Conservation (phyloP, 2,329 filamentous ascomycete species). For the Pestalotiopsis sp. region DNA sequence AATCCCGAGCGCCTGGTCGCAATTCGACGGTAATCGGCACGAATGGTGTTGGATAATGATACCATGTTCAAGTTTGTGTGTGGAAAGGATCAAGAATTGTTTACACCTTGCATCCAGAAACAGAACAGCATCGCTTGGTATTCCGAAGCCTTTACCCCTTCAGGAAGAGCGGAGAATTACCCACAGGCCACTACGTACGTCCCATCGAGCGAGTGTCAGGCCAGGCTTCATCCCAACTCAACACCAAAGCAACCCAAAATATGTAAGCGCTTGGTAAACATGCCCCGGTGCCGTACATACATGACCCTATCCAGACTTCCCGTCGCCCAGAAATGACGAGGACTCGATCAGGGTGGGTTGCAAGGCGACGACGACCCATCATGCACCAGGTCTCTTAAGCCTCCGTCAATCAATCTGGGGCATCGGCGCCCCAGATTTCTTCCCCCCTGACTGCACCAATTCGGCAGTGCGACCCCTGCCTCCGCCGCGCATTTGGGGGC, state of each 20-base stretch:
- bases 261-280: background rate
- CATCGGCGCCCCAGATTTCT: conserved; percentile 1
- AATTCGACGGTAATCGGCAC: no score
- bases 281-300: background rate
- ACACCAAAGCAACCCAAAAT: background rate
- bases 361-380: background rate
- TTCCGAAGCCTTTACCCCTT: background rate
- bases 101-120: no score
- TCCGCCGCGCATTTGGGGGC: background rate
- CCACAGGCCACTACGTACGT: background rate
- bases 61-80: no score
- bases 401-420: conserved; percentile 7
- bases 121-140: background rate
- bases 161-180: background rate
- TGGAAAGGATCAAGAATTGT: no score
- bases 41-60: no score
- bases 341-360: background rate
- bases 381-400: background rate
- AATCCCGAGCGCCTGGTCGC: no score
- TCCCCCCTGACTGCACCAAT: background rate
- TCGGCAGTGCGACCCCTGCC: conserved; percentile 1
- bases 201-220: background rate
- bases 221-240: background rate
- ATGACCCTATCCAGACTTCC: background rate
- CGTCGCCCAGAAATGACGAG: background rate